Evolutionary conservation across 2,329 filamentous ascomycete species (phyloP).

Genomic region (Ascochyta clinopodiicola): DNA sequence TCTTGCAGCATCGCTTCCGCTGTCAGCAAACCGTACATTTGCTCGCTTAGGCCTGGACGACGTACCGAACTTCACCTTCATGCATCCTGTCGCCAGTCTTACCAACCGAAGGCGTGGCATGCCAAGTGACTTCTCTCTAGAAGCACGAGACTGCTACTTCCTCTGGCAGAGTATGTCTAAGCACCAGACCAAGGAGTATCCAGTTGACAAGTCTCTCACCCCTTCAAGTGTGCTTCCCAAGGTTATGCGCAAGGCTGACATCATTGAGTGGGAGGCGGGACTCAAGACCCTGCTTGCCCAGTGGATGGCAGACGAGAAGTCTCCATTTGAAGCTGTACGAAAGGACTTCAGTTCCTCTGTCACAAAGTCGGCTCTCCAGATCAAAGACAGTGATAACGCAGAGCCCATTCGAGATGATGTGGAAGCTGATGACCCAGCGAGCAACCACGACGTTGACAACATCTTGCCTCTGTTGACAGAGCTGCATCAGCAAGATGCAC

Average conservation of each 20-base stretch:
- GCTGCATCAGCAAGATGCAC: slow-evolving; percentile 67
- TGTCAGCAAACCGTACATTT: slow-evolving; percentile 48
- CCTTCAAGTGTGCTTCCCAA: slow-evolving; percentile 59
- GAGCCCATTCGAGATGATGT: slow-evolving; percentile 18
- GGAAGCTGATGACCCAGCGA: slow-evolving; percentile 34
- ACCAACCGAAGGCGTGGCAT: slow-evolving; percentile 67
- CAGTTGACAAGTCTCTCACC: slow-evolving; percentile 58
- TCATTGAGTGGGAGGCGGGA: slow-evolving; percentile 68
- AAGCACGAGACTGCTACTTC: slow-evolving; percentile 72
- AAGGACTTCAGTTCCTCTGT: slow-evolving; percentile 48
- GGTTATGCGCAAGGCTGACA: slow-evolving; percentile 68
- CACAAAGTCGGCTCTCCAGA: slow-evolving; percentile 13
- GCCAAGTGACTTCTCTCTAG: slow-evolving; percentile 71
- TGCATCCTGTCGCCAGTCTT: slow-evolving; percentile 72
- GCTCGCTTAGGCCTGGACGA: slow-evolving; percentile 57
- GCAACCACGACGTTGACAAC: slow-evolving; percentile 45
- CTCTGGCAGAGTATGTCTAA: slow-evolving; percentile 71
- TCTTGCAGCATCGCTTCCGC: slow-evolving; percentile 57
- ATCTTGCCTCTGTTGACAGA: slow-evolving; percentile 66
- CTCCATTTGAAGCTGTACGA: slow-evolving; percentile 61
- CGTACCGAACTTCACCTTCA: slow-evolving; percentile 60
- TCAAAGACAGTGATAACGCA: slow-evolving; percentile 6
- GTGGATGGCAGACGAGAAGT: slow-evolving; percentile 66
- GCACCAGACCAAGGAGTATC: slow-evolving; percentile 59
- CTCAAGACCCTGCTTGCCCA: slow-evolving; percentile 65